Conservation (phyloP, 495 filamentous ascomycete genomes). For the Talaromyces thailandensis region DNA sequence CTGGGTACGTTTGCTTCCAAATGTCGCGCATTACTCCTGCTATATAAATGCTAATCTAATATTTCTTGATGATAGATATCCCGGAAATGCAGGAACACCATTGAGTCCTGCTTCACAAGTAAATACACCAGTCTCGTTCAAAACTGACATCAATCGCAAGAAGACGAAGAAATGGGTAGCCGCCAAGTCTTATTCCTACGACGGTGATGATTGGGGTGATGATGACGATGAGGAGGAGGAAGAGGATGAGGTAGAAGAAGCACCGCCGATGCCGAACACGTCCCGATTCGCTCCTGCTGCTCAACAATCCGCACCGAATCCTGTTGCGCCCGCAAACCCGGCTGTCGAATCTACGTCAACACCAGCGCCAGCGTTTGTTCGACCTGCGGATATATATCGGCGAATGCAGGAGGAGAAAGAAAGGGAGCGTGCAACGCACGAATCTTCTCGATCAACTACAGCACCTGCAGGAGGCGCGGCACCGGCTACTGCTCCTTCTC, state of each 20-base stretch:
- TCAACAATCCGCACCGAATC: background rate
- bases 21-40: background rate
- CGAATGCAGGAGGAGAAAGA: slow-evolving; percentile 60
- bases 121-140: slow-evolving; percentile 47
- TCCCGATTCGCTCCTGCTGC: background rate
- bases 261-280: background rate
- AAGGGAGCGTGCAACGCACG: slow-evolving; percentile 43
- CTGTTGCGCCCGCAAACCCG: background rate
- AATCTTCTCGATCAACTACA: slow-evolving; percentile 30
- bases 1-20: background rate
- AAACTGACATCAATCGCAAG: slow-evolving; percentile 76
- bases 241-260: slow-evolving; percentile 29
- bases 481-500: slow-evolving; percentile 3
- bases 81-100: slow-evolving; percentile 7
- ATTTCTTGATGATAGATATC: background rate
- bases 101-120: slow-evolving; percentile 11
- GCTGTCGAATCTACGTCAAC: slow-evolving; percentile 6
- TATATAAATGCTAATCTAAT: background rate
- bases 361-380: slow-evolving; percentile 54
- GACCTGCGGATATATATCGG: slow-evolving; percentile 73
- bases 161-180: slow-evolving; percentile 96
- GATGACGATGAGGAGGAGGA: slow-evolving; percentile 74
- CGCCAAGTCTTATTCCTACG: slow-evolving; percentile 79
- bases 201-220: slow-evolving; percentile 90
- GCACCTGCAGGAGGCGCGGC: slow-evolving; percentile 22